Percentiles rank a stretch among this genome's conserved stretches.
Conservation (phyloP, 1,284 basidiomycete genomes). For the Xanthoconium separans region DNA sequence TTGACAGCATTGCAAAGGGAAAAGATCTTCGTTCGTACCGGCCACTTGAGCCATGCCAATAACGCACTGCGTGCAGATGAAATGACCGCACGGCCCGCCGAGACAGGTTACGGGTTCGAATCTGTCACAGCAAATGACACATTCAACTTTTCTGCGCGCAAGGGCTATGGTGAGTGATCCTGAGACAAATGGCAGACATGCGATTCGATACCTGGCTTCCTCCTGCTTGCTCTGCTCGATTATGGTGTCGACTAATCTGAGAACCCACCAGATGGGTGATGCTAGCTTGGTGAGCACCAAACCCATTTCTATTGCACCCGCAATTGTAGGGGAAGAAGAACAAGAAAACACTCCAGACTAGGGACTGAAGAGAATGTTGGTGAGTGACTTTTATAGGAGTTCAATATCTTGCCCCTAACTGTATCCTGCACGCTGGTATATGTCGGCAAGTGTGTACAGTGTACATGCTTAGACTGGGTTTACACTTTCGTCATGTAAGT, state of each 20-base stretch:
- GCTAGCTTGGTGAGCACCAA: slow-evolving; percentile 6
- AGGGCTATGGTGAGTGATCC: neutral
- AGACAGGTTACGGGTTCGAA: slow-evolving; percentile 10
- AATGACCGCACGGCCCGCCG: slow-evolving; percentile 38
- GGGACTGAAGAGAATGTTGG: too few relatives aligned
- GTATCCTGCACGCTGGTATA: too few relatives aligned
- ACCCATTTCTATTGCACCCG: slow-evolving; percentile 3
- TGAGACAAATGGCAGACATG: neutral
- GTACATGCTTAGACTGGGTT: too few relatives aligned
- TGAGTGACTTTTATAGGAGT: too few relatives aligned
- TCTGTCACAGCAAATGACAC: slow-evolving; percentile 22
- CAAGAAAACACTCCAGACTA: too few relatives aligned
- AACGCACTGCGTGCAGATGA: slow-evolving; percentile 39
- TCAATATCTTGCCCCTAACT: neutral
- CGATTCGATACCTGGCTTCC: slow-evolving; percentile 1
- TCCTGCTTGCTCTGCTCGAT: too few relatives aligned
- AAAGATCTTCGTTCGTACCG: slow-evolving; percentile 38
- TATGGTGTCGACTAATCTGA: too few relatives aligned
- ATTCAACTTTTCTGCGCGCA: slow-evolving; percentile 20
- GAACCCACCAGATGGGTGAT: neutral
- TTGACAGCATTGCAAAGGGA: slow-evolving; percentile 45
- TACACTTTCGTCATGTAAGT: too few relatives aligned
- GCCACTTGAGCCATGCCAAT: slow-evolving; percentile 38
- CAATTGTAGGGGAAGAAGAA: too few relatives aligned
- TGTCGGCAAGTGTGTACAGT: too few relatives aligned